Percentiles rank a stretch among this genome's conserved stretches.
These are phyloP conservation scores for Hyaloscypha finlandica DNA, from an alignment of 495 filamentous ascomycete genomes.

Conservation along the genomic window DNA sequence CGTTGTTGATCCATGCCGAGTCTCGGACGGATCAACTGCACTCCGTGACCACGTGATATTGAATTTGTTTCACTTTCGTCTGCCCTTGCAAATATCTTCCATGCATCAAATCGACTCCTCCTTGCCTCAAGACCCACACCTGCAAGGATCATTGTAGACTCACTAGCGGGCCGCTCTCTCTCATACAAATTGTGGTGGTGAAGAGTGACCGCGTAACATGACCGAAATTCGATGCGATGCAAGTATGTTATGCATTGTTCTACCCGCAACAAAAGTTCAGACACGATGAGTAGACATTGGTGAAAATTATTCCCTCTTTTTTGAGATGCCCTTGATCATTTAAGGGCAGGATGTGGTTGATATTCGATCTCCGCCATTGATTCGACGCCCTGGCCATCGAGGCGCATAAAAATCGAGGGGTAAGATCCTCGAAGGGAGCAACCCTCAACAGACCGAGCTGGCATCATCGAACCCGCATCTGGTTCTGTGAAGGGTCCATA, in stretches of 20 bases:
- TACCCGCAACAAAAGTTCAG: conserved; percentile 23
- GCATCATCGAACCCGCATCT: not conserved
- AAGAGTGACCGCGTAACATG: conserved; percentile 31
- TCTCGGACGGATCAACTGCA: conserved; percentile 2
- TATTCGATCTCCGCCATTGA: not conserved
- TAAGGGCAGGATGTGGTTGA: not conserved
- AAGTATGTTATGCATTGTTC: conserved; percentile 30
- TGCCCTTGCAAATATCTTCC: not conserved
- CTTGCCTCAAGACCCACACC: conserved; percentile 4
- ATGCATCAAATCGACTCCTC: not conserved
- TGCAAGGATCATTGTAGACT: conserved; percentile 20
- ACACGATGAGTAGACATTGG: conserved; percentile 5
- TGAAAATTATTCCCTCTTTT: conserved; percentile 1
- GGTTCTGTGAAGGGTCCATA: not conserved
- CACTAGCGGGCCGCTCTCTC: conserved; percentile 28
- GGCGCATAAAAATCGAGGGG: conserved; percentile 2
- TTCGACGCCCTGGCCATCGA: not conserved
- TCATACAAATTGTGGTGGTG: conserved; percentile 31
- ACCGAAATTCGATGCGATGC: conserved; percentile 25
- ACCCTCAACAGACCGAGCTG: not conserved
- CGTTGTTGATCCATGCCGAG: conserved; percentile 6
- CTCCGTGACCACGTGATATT: not conserved
- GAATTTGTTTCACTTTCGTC: not conserved
- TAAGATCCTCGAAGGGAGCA: not conserved
- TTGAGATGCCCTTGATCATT: not conserved